These are phyloP conservation scores for Inosperma sp. DNA, from an alignment of 768 basidiomycete genomes.

Conservation along the genomic window DNA sequence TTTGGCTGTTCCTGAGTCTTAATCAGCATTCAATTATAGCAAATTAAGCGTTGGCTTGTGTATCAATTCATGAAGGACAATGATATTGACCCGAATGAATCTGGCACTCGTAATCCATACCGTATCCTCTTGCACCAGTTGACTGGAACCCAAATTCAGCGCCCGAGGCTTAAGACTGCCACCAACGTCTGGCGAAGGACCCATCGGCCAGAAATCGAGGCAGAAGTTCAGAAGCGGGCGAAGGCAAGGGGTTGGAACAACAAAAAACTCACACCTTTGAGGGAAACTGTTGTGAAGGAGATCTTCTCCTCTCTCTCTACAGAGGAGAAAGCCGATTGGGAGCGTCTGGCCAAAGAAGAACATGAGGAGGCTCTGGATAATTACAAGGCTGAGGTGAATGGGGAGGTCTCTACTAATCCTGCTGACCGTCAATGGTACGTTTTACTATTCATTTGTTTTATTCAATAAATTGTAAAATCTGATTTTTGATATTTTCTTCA, in stretches of 20 bases:
- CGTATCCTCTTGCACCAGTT: background rate
- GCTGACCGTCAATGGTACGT: constrained; percentile 11
- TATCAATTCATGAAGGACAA: constrained; percentile 12
- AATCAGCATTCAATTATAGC: background rate
- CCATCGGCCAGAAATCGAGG: background rate
- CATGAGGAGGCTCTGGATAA: background rate
- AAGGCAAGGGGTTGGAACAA: too few relatives aligned
- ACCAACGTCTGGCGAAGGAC: constrained; percentile 8
- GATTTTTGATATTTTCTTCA: background rate
- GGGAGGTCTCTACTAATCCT: background rate
- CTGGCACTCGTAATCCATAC: background rate
- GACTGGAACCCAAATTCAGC: background rate
- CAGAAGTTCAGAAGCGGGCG: background rate
- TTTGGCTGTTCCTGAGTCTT: too few relatives aligned
- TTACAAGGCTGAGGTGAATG: background rate
- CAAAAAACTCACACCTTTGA: constrained; percentile 5
- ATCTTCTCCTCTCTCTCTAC: background rate
- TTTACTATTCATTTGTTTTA: background rate
- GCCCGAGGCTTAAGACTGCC: too few relatives aligned
- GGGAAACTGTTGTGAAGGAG: background rate
- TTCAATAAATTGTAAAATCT: too few relatives aligned
- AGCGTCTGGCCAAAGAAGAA: background rate
- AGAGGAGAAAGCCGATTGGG: background rate
- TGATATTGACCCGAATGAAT: too few relatives aligned
- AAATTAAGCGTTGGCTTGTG: too few relatives aligned